phyloP scores from a whole-genome alignment of 108 stramenopile species.

The Pseudonitzschia pungens region DNA sequence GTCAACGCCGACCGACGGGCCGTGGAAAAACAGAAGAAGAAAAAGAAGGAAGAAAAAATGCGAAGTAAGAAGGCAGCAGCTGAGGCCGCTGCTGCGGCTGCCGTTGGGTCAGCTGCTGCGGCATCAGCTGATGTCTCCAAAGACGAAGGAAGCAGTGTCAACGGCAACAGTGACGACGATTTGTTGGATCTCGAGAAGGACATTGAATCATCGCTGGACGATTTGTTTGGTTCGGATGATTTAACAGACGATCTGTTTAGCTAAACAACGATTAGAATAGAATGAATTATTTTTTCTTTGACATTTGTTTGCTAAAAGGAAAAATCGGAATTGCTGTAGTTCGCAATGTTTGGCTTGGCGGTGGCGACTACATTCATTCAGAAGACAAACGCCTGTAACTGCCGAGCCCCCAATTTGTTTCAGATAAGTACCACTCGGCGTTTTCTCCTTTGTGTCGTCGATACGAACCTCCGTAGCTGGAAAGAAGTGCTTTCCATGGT shows the following conservation, averaged over 20 bases:
- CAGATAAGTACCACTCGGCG: too few species aligned
- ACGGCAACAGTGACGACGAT: slow-evolving; percentile 47
- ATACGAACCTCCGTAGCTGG: too few species aligned
- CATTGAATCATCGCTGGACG: slow-evolving; percentile 72
- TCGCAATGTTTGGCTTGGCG: too few species aligned
- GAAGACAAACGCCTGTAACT: too few species aligned
- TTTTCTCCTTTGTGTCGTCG: too few species aligned
- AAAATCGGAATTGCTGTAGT: too few species aligned
- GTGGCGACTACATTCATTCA: too few species aligned
- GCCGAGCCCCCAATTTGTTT: too few species aligned
- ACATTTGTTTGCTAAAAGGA: too few species aligned
- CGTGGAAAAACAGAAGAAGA: slow-evolving; percentile 74
- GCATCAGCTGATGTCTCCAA: background rate
- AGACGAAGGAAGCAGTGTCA: slow-evolving; percentile 20
- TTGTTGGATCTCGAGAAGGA: slow-evolving; percentile 63
- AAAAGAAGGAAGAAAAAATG: slow-evolving; percentile 41
- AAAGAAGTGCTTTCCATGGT: too few species aligned
- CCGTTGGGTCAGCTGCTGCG: slow-evolving; percentile 17
- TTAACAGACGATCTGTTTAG: slow-evolving; percentile 77
- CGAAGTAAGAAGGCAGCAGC: slow-evolving; percentile 5
- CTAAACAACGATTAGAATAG: slow-evolving; percentile 12
- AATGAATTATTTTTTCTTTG: too few species aligned
- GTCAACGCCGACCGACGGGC: slow-evolving; percentile 66
- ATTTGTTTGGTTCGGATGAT: slow-evolving; percentile 69
- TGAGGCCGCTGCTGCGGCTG: slow-evolving; percentile 32